Conservation (phyloP, 2,329 filamentous ascomycete species). For the Leptodontidium sp. region DNA sequence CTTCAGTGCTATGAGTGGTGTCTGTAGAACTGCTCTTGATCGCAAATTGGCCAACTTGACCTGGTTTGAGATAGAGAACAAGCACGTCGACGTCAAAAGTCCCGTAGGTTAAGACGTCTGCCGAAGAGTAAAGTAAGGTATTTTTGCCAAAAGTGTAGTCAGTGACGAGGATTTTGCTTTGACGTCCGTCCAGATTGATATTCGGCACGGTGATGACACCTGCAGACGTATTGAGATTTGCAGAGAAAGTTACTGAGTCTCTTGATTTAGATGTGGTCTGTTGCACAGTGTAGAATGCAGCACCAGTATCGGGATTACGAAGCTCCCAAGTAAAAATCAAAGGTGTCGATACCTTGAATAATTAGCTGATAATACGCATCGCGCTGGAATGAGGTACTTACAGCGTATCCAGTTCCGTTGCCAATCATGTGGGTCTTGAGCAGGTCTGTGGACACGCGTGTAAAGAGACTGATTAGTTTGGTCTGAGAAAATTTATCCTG, state of each 20-base stretch:
- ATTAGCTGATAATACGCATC: conserved; percentile 10
- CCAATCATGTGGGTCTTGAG: conserved; percentile 61
- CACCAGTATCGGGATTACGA: conserved; percentile 57
- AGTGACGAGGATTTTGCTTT: conserved; percentile 62
- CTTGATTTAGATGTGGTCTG: conserved; percentile 56
- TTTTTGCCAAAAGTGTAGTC: conserved; percentile 59
- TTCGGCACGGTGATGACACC: conserved; percentile 54
- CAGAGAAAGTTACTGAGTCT: conserved; percentile 54
- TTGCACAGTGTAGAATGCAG: conserved; percentile 59
- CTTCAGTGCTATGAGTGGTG: conserved; percentile 52
- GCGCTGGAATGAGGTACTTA: conserved; percentile 28
- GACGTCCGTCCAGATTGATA: conserved; percentile 58
- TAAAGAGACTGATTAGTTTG: conserved; percentile 63
- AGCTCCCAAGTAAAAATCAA: conserved; percentile 60
- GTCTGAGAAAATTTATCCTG: conserved; percentile 61
- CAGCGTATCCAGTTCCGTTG: conserved; percentile 60
- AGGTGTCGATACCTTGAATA: conserved; percentile 45
- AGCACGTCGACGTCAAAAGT: conserved; percentile 56
- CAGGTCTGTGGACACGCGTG: conserved; percentile 58
- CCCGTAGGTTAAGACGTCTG: conserved; percentile 58
- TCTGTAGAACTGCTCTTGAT: conserved; percentile 51
- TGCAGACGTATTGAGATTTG: conserved; percentile 56
- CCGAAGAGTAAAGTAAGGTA: conserved; percentile 59
- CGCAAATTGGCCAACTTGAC: conserved; percentile 59
- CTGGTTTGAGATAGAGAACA: conserved; percentile 57